These are phyloP conservation scores for Bodo saltans DNA, from an alignment of 78 protist species.

Conservation along the genomic window DNA sequence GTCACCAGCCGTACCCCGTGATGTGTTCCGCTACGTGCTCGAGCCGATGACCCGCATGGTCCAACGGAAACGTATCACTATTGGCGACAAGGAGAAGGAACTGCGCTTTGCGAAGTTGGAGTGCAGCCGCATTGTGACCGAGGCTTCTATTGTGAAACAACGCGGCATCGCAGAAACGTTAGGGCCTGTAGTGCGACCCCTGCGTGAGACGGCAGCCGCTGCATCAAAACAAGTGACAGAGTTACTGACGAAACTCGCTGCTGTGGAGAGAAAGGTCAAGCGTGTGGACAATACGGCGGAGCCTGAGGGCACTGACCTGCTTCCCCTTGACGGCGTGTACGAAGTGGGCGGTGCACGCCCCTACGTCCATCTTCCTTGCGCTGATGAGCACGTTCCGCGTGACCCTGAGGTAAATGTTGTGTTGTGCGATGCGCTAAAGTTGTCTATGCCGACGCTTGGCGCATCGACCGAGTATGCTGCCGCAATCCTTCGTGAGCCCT, in stretches of 20 bases:
- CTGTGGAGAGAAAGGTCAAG: not conserved
- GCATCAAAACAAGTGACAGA: not conserved
- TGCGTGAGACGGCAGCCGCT: not conserved
- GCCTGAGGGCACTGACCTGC: not conserved
- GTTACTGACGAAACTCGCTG: not conserved
- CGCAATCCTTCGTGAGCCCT: not conserved
- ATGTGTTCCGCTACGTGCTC: not conserved
- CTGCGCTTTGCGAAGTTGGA: not conserved
- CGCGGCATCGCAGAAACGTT: not conserved
- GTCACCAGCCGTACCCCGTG: too few species aligned
- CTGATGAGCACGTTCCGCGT: constrained; percentile 6
- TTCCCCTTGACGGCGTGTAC: not conserved
- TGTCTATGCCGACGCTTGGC: not conserved
- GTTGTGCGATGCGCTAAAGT: not conserved
- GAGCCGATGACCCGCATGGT: not conserved
- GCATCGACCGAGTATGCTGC: not conserved
- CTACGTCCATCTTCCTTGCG: not conserved
- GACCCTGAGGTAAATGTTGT: not conserved
- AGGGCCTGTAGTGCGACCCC: not conserved
- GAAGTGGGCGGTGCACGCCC: not conserved
- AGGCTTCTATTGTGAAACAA: not conserved
- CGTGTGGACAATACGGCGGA: not conserved
- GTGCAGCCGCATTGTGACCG: not conserved
- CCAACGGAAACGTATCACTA: not conserved
- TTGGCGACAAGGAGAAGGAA: not conserved